Conservation (phyloP, 768 basidiomycete species). For the Saitozyma podzolica region DNA sequence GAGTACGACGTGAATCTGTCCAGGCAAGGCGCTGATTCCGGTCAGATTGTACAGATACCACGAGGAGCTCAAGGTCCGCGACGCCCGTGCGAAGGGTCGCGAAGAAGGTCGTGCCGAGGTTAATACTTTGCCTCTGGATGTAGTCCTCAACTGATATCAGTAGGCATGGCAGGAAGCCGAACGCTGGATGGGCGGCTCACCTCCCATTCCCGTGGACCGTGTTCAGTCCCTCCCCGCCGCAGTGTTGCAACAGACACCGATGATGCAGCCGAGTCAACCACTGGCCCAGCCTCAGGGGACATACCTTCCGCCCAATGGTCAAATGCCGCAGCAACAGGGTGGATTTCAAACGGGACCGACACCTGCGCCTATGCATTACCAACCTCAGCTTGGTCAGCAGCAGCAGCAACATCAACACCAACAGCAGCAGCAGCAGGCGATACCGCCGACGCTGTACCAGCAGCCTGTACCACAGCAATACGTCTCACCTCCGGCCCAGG, state of each 20-base stretch:
- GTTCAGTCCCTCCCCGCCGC: conserved; percentile 32
- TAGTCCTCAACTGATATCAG: conserved; percentile 10
- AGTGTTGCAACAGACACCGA: conserved; percentile 35
- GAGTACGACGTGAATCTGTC: conserved; percentile 13
- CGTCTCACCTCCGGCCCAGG: background rate
- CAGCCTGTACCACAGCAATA: background rate
- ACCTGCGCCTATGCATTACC: background rate
- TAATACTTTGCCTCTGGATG: conserved; percentile 5
- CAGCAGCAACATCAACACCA: conserved; percentile 6
- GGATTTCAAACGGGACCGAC: too few relatives aligned
- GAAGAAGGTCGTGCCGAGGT: conserved; percentile 50
- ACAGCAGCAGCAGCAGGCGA: conserved; percentile 9
- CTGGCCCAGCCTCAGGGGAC: conserved; percentile 7
- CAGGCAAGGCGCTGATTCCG: conserved; percentile 3
- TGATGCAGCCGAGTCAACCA: conserved; percentile 10
- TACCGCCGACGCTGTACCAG: conserved; percentile 5
- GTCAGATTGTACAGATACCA: conserved; percentile 45
- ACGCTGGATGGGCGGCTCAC: conserved; percentile 48
- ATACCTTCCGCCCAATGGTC: background rate
- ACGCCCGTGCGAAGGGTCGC: conserved; percentile 46
- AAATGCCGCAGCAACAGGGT: too few relatives aligned
- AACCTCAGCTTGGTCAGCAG: background rate
- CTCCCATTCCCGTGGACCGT: conserved; percentile 50
- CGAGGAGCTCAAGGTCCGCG: conserved; percentile 42
- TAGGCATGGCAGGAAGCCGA: conserved; percentile 51